Conservation (phyloP, 2,329 filamentous ascomycete species). For the Penicillium sumatraense region DNA sequence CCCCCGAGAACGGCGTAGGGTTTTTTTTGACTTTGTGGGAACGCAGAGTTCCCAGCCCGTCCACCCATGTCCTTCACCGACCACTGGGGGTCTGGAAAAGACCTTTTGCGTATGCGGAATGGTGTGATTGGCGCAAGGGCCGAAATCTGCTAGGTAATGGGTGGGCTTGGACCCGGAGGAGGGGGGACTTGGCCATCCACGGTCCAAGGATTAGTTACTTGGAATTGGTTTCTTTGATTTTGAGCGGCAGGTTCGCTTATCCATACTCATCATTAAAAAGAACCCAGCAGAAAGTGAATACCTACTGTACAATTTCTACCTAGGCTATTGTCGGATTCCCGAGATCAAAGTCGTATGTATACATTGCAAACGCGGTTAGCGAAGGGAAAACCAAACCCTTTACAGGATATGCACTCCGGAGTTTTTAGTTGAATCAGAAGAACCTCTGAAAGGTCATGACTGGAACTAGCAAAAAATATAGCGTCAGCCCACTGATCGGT, state of each 20-base stretch:
- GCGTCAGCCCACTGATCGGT: slow-evolving; percentile 26
- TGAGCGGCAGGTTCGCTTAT: background rate
- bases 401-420: background rate
- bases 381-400: slow-evolving; percentile 1
- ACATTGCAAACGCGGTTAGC: slow-evolving; percentile 8
- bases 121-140: slow-evolving; percentile 18
- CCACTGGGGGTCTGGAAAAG: slow-evolving; percentile 8
- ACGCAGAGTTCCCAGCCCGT: slow-evolving; percentile 8
- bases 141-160: slow-evolving; percentile 28
- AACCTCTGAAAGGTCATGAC: background rate
- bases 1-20: slow-evolving; percentile 19
- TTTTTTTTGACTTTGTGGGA: background rate
- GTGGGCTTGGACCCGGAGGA: slow-evolving; percentile 10
- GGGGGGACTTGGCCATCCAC: slow-evolving; percentile 16
- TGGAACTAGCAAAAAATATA: background rate
- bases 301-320: background rate
- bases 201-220: slow-evolving; percentile 19
- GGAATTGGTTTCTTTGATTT: slow-evolving; percentile 1
- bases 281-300: background rate
- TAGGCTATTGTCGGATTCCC: background rate
- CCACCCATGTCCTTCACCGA: slow-evolving; percentile 25
- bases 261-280: background rate
- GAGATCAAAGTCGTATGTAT: background rate
- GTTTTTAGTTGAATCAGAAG: background rate
- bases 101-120: slow-evolving; percentile 1